Conservation (phyloP, 2,329 filamentous ascomycete species). For the Colletotrichum gigasporum region DNA sequence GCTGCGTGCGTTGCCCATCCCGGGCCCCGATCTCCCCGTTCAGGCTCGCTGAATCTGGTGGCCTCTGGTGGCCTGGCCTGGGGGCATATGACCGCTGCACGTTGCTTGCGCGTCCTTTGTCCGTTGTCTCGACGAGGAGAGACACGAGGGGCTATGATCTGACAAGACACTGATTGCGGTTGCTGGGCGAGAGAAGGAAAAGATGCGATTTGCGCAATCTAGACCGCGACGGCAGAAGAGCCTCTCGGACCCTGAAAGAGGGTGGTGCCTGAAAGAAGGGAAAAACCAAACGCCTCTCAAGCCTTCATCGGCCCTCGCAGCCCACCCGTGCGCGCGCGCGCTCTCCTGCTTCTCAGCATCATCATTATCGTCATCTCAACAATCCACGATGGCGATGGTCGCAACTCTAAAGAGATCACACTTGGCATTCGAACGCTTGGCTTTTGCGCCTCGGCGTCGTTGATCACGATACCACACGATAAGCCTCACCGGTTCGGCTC, state of each 20-base stretch:
- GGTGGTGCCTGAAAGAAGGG: not conserved
- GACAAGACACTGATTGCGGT: too few relatives aligned
- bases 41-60: too few relatives aligned
- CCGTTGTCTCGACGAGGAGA: constrained; percentile 11
- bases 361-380: not conserved
- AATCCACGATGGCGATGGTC: constrained; percentile 3
- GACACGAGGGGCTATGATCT: too few relatives aligned
- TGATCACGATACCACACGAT: not conserved
- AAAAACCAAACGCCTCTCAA: not conserved
- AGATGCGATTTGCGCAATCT: not conserved
- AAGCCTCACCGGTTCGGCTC: not conserved
- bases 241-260: not conserved
- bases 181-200: not conserved
- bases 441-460: constrained; percentile 2
- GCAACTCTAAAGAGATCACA: not conserved
- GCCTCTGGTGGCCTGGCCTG: too few relatives aligned
- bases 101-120: constrained; percentile 17
- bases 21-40: too few relatives aligned
- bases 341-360: not conserved
- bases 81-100: constrained; percentile 14
- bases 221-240: too few relatives aligned
- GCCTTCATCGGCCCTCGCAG: not conserved
- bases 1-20: not conserved
- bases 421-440: constrained; percentile 23
- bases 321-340: not conserved